A percentile compares a stretch with the other conserved stretches of the same genome.
phyloP scores from a whole-genome alignment of 768 basidiomycete genomes.

The Rhodotorula taiwanensis region DNA sequence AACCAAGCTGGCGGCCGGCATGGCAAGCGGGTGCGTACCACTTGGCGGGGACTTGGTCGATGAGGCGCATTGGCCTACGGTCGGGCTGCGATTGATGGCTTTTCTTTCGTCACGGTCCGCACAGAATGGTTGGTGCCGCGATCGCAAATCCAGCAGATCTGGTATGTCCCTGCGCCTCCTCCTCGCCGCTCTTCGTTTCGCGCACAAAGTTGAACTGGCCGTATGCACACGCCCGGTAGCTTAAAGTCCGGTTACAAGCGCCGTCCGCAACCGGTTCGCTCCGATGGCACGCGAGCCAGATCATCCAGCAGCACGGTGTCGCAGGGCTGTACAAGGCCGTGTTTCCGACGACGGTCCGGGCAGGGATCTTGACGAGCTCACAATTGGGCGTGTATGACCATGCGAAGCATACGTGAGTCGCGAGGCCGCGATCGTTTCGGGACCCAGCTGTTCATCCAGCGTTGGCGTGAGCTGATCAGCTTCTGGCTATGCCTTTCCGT shows the following conservation, averaged over 20 bases:
- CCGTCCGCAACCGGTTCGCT: conserved; percentile 28
- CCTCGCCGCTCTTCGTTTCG: neutral
- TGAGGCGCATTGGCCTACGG: too few species aligned
- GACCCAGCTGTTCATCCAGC: too few species aligned
- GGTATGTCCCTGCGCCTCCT: neutral
- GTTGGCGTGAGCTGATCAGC: too few species aligned
- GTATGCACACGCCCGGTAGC: conserved; percentile 2
- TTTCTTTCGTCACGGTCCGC: neutral
- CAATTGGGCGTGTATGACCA: conserved; percentile 39
- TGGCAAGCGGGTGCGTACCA: conserved; percentile 27
- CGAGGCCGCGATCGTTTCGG: too few species aligned
- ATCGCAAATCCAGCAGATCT: conserved; percentile 40
- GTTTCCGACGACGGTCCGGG: conserved; percentile 37
- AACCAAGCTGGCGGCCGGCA: conserved; percentile 26
- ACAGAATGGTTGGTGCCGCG: conserved; percentile 36
- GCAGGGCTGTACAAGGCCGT: conserved; percentile 38
- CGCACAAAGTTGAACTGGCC: neutral
- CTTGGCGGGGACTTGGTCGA: too few species aligned
- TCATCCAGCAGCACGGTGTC: conserved; percentile 11
- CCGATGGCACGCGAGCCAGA: conserved; percentile 7
- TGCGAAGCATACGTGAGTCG: conserved; percentile 31
- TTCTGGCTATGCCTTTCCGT: too few species aligned
- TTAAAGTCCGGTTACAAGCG: conserved; percentile 40
- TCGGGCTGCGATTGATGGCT: too few species aligned
- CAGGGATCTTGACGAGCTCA: conserved; percentile 37